phyloP scores from a whole-genome alignment of 176 grass and related monocot species.

The Oryza meyeriana region DNA sequence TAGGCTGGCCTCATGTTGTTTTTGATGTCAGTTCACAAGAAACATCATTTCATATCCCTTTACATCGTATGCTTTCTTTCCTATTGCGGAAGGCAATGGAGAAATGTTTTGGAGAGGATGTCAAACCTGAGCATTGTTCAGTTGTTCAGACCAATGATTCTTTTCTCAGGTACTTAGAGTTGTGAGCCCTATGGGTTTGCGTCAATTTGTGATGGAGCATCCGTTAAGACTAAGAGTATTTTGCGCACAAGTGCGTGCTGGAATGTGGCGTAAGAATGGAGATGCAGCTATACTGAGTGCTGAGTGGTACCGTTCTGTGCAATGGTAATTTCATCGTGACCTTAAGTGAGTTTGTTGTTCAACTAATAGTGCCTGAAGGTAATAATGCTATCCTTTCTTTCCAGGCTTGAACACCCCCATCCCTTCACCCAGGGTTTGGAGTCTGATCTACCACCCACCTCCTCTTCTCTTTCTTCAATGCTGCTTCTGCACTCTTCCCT shows the following conservation, averaged over 20 bases:
- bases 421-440: conserved; percentile 95
- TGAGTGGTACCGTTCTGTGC: conserved; percentile 86
- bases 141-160: conserved; percentile 55
- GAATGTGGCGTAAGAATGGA: conserved; percentile 98
- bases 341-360: conserved; percentile 19
- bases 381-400: conserved; percentile 40
- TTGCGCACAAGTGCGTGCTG: conserved; percentile 91
- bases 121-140: conserved; percentile 42
- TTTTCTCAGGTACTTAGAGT: conserved; percentile 57
- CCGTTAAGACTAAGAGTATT: conserved; percentile 90
- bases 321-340: conserved; percentile 64
- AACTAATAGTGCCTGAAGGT: conserved; percentile 19
- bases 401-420: conserved; percentile 90
- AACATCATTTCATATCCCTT: conserved; percentile 94
- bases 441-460: conserved; percentile 83
- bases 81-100: conserved; percentile 69
- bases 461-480: conserved; percentile 98
- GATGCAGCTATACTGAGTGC: conserved; percentile 78
- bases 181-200: conserved; percentile 68
- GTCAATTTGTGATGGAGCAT: conserved; percentile 96
- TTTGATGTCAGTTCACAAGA: conserved; percentile 96
- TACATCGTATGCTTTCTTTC: conserved; percentile 93
- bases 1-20: conserved; percentile 67
- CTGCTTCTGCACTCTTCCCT: conserved; percentile 92
- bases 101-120: conserved; percentile 63